Conservation (phyloP, 208 protist species). For the Kentomonas sorsogonicus region DNA sequence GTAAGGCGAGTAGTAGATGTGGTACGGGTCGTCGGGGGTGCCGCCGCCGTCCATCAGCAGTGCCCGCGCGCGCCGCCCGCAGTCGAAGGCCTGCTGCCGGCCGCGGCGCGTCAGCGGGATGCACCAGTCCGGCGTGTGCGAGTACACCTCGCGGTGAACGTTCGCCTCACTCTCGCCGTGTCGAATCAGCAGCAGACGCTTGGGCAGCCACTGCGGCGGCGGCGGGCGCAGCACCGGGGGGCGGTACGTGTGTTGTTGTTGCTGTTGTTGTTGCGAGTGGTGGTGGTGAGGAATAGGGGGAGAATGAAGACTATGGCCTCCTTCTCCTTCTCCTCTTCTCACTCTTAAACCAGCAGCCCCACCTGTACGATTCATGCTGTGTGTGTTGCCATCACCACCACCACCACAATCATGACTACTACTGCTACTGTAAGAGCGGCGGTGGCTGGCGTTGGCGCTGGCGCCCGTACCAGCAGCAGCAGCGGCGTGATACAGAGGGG, state of each 20-base stretch:
- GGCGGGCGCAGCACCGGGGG: too few species aligned
- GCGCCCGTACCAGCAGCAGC: too few species aligned
- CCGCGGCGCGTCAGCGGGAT: constrained; percentile 81
- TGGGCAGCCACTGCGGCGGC: constrained; percentile 65
- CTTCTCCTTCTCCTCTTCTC: too few species aligned
- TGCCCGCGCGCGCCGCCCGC: constrained; percentile 58
- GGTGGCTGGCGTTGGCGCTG: too few species aligned
- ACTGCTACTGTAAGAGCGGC: too few species aligned
- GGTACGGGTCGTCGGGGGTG: constrained; percentile 70
- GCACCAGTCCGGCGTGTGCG: constrained; percentile 81
- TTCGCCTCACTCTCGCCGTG: constrained; percentile 86
- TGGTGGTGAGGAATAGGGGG: too few species aligned
- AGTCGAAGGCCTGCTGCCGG: constrained; percentile 77
- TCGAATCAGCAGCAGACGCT: constrained; percentile 73
- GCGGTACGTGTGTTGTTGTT: background rate
- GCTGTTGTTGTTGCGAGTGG: background rate
- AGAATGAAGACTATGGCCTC: too few species aligned
- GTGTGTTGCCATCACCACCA: too few species aligned
- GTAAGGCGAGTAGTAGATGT: constrained; percentile 91
- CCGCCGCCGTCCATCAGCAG: constrained; percentile 77
- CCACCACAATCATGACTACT: too few species aligned
- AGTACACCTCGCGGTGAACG: constrained; percentile 75
- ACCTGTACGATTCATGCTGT: too few species aligned
- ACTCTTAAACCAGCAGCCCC: too few species aligned
- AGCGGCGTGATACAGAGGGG: too few species aligned